Evolutionary conservation across 164 flowering plant genomes (phyloP).

Genomic region (Kalanchoe fedtschenkoi): DNA sequence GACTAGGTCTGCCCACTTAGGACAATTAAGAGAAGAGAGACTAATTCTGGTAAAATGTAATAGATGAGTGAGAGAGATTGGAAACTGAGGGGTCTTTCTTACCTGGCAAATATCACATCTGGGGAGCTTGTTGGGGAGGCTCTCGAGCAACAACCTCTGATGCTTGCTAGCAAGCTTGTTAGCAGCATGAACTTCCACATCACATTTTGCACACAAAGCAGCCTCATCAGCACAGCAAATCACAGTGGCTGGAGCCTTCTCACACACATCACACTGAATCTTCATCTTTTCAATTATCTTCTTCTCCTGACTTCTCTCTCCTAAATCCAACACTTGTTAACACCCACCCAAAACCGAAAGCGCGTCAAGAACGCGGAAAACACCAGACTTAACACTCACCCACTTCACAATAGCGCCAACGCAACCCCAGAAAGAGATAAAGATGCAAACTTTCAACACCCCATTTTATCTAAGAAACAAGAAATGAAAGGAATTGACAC

Average conservation of each 20-base stretch:
- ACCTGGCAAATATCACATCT: slow-evolving; percentile 91
- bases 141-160: slow-evolving; percentile 77
- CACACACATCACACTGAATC: slow-evolving; percentile 96
- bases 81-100: background rate
- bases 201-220: slow-evolving; percentile 80
- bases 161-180: slow-evolving; percentile 98
- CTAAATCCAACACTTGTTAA: no score
- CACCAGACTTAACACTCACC: background rate
- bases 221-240: slow-evolving; percentile 99
- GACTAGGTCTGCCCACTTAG: no score
- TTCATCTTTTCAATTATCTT: slow-evolving; percentile 50
- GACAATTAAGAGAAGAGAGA: no score
- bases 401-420: background rate
- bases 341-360: no score
- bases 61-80: no score
- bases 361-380: no score
- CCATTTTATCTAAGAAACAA: background rate
- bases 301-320: no score
- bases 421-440: background rate
- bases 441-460: background rate
- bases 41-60: no score
- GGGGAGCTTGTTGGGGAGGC: slow-evolving; percentile 74
- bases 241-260: slow-evolving; percentile 82
- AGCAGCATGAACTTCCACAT: slow-evolving; percentile 84
- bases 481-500: background rate